Evolutionary conservation across 140 eudicot genomes (phyloP), one percentile per base, ranked within the genome.

Genomic region (Eryngium alpinum): DNA sequence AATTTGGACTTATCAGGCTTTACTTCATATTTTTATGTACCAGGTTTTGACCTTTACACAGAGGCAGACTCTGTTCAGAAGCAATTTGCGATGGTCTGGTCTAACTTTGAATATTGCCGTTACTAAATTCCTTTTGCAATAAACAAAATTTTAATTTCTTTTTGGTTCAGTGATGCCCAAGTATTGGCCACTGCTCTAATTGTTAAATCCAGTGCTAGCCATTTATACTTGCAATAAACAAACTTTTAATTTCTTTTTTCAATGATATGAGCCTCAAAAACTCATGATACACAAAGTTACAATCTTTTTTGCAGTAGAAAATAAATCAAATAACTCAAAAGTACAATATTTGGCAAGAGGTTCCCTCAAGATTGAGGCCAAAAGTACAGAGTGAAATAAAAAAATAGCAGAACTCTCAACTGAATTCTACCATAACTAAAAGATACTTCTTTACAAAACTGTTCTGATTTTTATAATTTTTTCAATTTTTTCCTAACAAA

Each of bases 121-220:
- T n/a, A n/a, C n/a, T n/a, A n/a, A n/a, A n/a, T n/a, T n/a, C n/a
- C n/a, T n/a, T n/a, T n/a, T n/a, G n/a, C n/a, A n/a, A n/a, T n/a
- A n/a, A n/a, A n/a, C n/a, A n/a, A n/a, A n/a, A n/a, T n/a, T n/a
- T n/a, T n/a, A n/a, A n/a, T n/a, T n/a, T n/a, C n/a, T n/a, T n/a
- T n/a, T 92, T 1, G 97, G 98, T 81, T 94, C 98, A 0, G 98
- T 88, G 43, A 94, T 88, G 76, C 98, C 98, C 73, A 89, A 52
- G 62, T 92, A 86, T 77, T 83, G 87, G 14, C 84, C 93, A 77
- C 81, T 84, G 75, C 77, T 83, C 82, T 83, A 90, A 88, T 73
- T 82, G 84, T 81, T 87, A 77, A 80, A 90, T 46, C 94, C 97
- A 75, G 86, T 75, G 87, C 80, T 82, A 80, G 87, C 89, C 94